Percentiles rank a stretch among this genome's conserved stretches.
These are phyloP conservation scores for Colletotrichum magnum DNA, from an alignment of 2,329 filamentous ascomycete genomes.

Conservation along the genomic window DNA sequence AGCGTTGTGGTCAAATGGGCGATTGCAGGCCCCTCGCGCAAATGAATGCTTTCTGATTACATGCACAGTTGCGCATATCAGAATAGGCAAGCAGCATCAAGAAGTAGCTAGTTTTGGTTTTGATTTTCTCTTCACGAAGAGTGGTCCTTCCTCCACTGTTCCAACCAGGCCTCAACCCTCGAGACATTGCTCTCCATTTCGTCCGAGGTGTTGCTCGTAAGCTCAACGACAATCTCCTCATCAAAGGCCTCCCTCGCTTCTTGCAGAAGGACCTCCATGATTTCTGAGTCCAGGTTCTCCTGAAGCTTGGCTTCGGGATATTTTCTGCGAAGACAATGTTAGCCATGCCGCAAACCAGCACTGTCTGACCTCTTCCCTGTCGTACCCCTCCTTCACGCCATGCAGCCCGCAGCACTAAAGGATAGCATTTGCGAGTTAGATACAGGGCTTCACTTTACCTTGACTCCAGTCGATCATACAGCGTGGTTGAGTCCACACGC, in stretches of 20 bases:
- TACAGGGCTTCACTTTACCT: slow-evolving; percentile 63
- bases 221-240: slow-evolving; percentile 88
- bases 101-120: background rate
- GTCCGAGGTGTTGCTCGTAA: slow-evolving; percentile 84
- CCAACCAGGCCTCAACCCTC: slow-evolving; percentile 85
- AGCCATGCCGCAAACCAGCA: slow-evolving; percentile 35
- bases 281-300: slow-evolving; percentile 97
- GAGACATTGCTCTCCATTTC: slow-evolving; percentile 93
- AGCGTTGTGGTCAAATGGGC: too few relatives aligned
- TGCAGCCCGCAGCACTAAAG: too few relatives aligned
- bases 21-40: too few relatives aligned
- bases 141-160: slow-evolving; percentile 81
- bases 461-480: slow-evolving; percentile 86
- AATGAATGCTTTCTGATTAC: background rate
- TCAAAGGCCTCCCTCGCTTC: slow-evolving; percentile 92
- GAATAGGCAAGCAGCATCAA: background rate
- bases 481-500: slow-evolving; percentile 81
- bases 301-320: slow-evolving; percentile 91
- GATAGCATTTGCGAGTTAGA: too few relatives aligned
- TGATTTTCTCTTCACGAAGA: slow-evolving; percentile 2
- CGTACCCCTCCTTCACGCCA: too few relatives aligned
- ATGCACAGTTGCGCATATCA: too few relatives aligned
- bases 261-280: slow-evolving; percentile 94
- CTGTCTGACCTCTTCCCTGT: too few relatives aligned
- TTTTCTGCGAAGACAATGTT: slow-evolving; percentile 64